Evolutionary conservation across 2,329 filamentous ascomycete genomes (phyloP), one percentile per base, ranked within the genome.

Genomic region (Aspergillus pseudonomiae): DNA sequence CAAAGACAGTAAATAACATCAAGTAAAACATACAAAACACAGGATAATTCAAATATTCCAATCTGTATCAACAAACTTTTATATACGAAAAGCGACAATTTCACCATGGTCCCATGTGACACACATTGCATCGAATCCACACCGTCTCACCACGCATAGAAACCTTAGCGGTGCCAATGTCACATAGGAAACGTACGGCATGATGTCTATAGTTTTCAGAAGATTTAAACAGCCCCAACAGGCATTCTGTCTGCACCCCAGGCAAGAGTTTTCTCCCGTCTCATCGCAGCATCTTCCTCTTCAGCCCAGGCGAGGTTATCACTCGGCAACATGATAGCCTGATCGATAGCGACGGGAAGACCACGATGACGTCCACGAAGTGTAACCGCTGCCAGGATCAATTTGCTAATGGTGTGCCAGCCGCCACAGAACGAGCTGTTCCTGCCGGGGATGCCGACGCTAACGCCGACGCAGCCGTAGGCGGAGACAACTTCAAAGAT

Each of bases 401-500:
- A 71, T 75, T 89, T 89, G 72, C 84, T 87, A 14, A 82, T 79
- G 1, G 78, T 78, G 60, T 84, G 82, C 80, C 85, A 85, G 0
- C 81, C 82, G 2, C 86, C 86, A 53, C 79, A 79, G 61, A 89
- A 85, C 58, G 84, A 86, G 70, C 83, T 86, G 55, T 83, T 81
- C 62, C 82, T 76, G 11, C 80, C 78, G 0, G 86, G 85, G 26
- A 86, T 76, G 0, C 87, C 87, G 1, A 85, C 81, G 30, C 83
- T 86, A 19, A 89, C 79, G 4, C 87, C 87, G n/a, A 89, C 86
- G 58, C 84, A 86, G 7, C 86, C 86, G 70, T 89, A 89, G 2
- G 75, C 80, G n/a, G 78, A 80, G 21, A 81, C 75, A 21, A 78
- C 75, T 58, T 82, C 80, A 62, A 82, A 82, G 24, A 82, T 75